Conservation (phyloP, 768 basidiomycete genomes). For the Trametes cubensis region DNA sequence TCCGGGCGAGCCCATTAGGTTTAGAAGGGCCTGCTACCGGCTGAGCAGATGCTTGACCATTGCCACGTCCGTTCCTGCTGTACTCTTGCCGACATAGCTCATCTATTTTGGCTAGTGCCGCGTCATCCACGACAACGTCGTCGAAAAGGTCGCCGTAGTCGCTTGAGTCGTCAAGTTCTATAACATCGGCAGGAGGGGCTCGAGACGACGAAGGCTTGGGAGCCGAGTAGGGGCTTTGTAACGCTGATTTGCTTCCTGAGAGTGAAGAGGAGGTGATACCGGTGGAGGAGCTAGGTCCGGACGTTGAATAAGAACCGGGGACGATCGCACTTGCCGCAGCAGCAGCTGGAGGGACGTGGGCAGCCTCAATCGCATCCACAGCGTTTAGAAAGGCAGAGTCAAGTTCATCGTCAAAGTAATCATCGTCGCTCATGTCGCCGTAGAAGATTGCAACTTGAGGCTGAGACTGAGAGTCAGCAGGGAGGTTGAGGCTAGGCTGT, state of each 20-base stretch:
- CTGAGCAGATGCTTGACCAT: constrained; percentile 23
- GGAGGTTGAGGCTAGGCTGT: constrained; percentile 13
- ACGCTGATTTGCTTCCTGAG: too few species aligned
- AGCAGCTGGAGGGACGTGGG: constrained; percentile 38
- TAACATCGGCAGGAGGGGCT: constrained; percentile 23
- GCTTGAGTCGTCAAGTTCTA: constrained; percentile 49
- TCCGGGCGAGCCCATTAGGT: constrained; percentile 6
- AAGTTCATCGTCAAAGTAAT: constrained; percentile 67
- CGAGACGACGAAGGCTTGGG: neutral
- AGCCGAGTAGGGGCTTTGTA: too few species aligned
- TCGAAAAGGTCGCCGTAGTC: constrained; percentile 45
- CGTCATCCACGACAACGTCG: constrained; percentile 45
- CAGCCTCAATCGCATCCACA: constrained; percentile 73
- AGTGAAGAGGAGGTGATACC: too few species aligned
- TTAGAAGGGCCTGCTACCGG: constrained; percentile 45
- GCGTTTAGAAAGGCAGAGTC: constrained; percentile 61
- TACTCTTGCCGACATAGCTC: constrained; percentile 46
- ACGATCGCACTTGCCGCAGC: neutral
- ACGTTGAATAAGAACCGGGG: neutral
- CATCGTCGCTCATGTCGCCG: constrained; percentile 71
- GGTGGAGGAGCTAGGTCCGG: too few species aligned
- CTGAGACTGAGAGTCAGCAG: neutral
- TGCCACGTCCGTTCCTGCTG: constrained; percentile 38
- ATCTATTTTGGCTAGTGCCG: constrained; percentile 58
- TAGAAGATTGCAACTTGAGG: neutral